A percentile compares a stretch with the other conserved stretches of the same genome.
These are phyloP conservation scores for Kodamaea ohmeri DNA, from an alignment of 1,139 yeast species.

Conservation along the genomic window DNA sequence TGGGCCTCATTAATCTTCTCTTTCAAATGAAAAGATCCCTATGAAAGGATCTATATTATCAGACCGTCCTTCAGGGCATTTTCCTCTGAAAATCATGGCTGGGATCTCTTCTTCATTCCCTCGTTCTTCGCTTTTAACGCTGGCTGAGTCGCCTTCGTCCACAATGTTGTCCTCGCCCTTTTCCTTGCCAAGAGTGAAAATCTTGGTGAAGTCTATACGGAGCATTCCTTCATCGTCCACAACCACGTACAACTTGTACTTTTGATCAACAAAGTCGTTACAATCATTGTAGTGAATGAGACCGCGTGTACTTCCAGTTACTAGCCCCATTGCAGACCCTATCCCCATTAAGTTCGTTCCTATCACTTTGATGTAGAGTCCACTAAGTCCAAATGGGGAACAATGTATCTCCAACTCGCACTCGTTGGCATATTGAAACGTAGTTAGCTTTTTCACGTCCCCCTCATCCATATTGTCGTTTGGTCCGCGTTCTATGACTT, in stretches of 20 bases:
- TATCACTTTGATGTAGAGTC: constrained; percentile 50
- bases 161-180: constrained; percentile 10
- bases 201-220: constrained; percentile 54
- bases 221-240: constrained; percentile 49
- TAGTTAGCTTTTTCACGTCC: constrained; percentile 20
- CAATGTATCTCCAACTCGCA: constrained; percentile 57
- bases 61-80: constrained; percentile 54
- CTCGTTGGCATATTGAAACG: constrained; percentile 49
- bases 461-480: not conserved
- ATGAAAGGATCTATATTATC: constrained; percentile 55
- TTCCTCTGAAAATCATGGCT: constrained; percentile 48
- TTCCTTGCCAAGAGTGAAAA: constrained; percentile 26
- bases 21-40: constrained; percentile 55
- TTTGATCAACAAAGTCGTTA: constrained; percentile 46
- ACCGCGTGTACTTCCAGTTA: constrained; percentile 53
- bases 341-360: constrained; percentile 55
- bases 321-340: constrained; percentile 58
- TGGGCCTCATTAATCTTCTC: constrained; percentile 25
- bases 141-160: constrained; percentile 1
- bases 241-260: constrained; percentile 52
- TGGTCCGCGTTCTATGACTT: not conserved
- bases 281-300: constrained; percentile 50
- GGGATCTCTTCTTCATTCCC: constrained; percentile 28
- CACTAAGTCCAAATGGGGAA: constrained; percentile 59
- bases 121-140: constrained; percentile 8